A percentile compares a stretch with the other conserved stretches of the same genome.
phyloP scores from a whole-genome alignment of 1,284 basidiomycete genomes.

The Apiotrichum brassicae region DNA sequence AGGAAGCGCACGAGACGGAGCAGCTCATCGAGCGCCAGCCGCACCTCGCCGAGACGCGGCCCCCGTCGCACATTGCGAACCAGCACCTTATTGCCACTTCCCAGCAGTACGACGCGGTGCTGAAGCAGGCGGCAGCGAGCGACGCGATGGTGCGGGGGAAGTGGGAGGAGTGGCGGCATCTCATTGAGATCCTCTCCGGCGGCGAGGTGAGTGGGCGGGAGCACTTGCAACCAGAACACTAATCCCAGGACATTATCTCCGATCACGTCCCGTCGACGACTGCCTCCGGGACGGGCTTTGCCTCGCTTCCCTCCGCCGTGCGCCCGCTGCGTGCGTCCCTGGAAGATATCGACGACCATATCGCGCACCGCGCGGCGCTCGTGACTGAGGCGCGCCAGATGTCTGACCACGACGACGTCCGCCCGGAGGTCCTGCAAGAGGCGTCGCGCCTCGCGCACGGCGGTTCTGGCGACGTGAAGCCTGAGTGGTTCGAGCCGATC shows the following conservation, averaged over 20 bases:
- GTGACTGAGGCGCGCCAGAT: conserved; percentile 62
- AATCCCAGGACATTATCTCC: conserved; percentile 60
- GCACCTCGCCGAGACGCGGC: conserved; percentile 48
- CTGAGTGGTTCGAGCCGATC: conserved; percentile 77
- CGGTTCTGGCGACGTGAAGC: conserved; percentile 63
- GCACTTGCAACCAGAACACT: conserved; percentile 2
- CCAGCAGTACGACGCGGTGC: conserved; percentile 62
- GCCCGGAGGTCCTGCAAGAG: conserved; percentile 61
- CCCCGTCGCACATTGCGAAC: conserved; percentile 73
- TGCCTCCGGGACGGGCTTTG: conserved; percentile 13
- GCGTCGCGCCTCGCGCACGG: conserved; percentile 52
- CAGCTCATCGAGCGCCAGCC: conserved; percentile 49
- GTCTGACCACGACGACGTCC: conserved; percentile 64
- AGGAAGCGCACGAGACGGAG: conserved; percentile 83
- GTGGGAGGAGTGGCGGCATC: conserved; percentile 80
- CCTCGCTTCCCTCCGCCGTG: conserved; percentile 49
- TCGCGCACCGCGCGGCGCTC: conserved; percentile 57
- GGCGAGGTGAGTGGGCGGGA: conserved; percentile 56
- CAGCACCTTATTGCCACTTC: conserved; percentile 63
- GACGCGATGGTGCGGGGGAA: conserved; percentile 69
- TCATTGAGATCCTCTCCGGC: conserved; percentile 62
- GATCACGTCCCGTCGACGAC: conserved; percentile 48
- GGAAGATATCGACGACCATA: conserved; percentile 73
- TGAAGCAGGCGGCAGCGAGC: conserved; percentile 65
- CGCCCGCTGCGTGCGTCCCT: conserved; percentile 68